Evolutionary conservation across 1,284 basidiomycete genomes (phyloP).

Genomic region (Trametes hirsuta): DNA sequence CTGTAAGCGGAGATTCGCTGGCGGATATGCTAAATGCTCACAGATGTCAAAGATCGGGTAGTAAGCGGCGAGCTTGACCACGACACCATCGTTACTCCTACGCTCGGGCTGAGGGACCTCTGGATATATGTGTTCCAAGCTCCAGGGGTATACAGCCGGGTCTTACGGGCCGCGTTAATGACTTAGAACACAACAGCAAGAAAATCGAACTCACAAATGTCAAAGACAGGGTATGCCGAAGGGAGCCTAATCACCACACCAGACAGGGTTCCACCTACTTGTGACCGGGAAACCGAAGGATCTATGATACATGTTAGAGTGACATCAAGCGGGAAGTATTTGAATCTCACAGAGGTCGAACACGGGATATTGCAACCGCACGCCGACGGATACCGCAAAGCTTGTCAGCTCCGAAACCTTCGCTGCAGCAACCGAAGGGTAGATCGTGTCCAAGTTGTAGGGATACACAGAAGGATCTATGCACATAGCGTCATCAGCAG

Average conservation of each 20-base stretch:
- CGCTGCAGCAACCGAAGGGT: conserved; percentile 14
- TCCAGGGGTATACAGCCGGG: conserved; percentile 22
- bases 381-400: conserved; percentile 6
- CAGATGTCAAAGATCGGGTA: conserved; percentile 27
- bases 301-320: not conserved
- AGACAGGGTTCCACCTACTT: not conserved
- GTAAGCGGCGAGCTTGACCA: conserved; percentile 1
- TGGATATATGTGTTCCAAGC: conserved; percentile 26
- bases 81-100: not conserved
- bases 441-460: not conserved
- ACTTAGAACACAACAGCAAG: no score
- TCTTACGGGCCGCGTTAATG: not conserved
- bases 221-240: conserved; percentile 29
- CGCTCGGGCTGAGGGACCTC: not conserved
- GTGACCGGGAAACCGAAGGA: not conserved
- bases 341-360: conserved; percentile 24
- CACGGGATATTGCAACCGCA: conserved; percentile 18
- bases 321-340: not conserved
- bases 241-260: conserved; percentile 4
- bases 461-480: not conserved
- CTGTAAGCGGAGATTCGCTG: not conserved
- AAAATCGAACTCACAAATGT: conserved; percentile 31
- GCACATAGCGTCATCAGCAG: not conserved
- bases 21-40: not conserved
- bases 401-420: not conserved